Evolutionary conservation across 768 basidiomycete species (phyloP).

Genomic region (Tephrocybe sp.): DNA sequence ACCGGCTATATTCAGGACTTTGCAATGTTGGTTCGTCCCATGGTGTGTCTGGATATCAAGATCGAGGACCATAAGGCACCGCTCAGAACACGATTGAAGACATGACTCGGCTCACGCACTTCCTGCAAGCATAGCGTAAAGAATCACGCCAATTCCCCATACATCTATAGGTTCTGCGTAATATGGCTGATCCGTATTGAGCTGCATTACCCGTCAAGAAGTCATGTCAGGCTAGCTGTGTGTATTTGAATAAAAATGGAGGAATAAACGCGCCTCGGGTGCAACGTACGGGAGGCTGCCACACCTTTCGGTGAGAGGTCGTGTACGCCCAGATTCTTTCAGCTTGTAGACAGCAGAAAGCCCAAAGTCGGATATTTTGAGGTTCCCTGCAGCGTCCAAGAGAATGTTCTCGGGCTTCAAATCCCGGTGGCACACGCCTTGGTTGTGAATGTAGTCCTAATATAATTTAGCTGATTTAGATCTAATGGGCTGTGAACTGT

Average conservation of each 20-base stretch:
- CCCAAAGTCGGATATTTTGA: conserved; percentile 96
- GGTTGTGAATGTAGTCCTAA: conserved; percentile 79
- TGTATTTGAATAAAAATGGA: no score
- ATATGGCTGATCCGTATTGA: conserved; percentile 68
- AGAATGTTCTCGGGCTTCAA: conserved; percentile 96
- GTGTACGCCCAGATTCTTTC: conserved; percentile 74
- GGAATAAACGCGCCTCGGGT: conserved; percentile 6
- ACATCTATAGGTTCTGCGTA: conserved; percentile 91
- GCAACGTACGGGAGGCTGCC: conserved; percentile 17
- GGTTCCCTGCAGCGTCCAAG: conserved; percentile 74
- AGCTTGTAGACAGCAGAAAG: conserved; percentile 87
- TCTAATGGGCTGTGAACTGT: neutral
- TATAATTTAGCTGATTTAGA: neutral
- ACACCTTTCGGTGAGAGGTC: conserved; percentile 46
- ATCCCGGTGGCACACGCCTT: conserved; percentile 95
- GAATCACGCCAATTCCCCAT: conserved; percentile 94
- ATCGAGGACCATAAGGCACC: neutral
- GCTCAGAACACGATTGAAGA: neutral
- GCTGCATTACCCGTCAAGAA: conserved; percentile 37
- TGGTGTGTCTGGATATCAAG: conserved; percentile 70
- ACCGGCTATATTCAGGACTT: conserved; percentile 81
- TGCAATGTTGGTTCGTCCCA: conserved; percentile 89
- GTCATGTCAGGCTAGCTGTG: no score
- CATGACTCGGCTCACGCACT: no score
- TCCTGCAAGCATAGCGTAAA: conserved; percentile 87